Conservation (phyloP, 768 basidiomycete species). For the Neoboletus subvelutipes region DNA sequence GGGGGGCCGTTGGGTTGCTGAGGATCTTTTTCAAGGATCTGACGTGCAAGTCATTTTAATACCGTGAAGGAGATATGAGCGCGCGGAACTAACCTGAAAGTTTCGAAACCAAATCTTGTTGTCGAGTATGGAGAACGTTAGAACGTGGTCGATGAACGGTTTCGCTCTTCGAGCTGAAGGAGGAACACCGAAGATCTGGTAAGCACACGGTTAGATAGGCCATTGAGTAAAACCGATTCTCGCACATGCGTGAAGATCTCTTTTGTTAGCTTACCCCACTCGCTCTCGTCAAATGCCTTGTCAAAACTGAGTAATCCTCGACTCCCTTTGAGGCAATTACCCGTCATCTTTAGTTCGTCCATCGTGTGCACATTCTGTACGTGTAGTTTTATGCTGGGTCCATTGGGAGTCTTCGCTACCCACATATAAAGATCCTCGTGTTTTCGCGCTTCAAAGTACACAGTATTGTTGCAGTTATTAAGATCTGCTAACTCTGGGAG, state of each 20-base stretch:
- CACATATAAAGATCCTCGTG: constrained; percentile 97
- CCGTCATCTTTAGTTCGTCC: constrained; percentile 99
- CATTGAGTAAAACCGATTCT: constrained; percentile 8
- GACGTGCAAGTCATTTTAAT: not conserved
- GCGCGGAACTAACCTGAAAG: constrained; percentile 70
- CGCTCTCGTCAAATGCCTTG: constrained; percentile 82
- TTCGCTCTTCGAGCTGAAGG: constrained; percentile 88
- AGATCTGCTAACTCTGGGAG: constrained; percentile 96
- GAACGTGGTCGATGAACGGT: constrained; percentile 96
- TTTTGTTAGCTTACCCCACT: constrained; percentile 84
- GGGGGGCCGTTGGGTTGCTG: constrained; percentile 82
- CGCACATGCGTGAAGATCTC: constrained; percentile 92
- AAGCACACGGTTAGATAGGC: constrained; percentile 3
- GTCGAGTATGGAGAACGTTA: constrained; percentile 95
- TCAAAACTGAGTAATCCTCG: constrained; percentile 93
- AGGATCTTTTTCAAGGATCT: constrained; percentile 96
- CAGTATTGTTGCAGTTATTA: constrained; percentile 94
- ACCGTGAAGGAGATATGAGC: not conserved
- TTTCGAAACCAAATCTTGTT: constrained; percentile 99
- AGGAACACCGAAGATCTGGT: constrained; percentile 92
- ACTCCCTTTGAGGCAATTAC: constrained; percentile 96
- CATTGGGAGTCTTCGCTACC: constrained; percentile 96
- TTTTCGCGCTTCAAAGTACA: constrained; percentile 95
- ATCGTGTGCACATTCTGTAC: constrained; percentile 99
- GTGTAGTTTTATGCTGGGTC: constrained; percentile 95